These are phyloP conservation scores for Pythium apleroticum DNA, from an alignment of 352 stramenopile genomes.

Conservation along the genomic window DNA sequence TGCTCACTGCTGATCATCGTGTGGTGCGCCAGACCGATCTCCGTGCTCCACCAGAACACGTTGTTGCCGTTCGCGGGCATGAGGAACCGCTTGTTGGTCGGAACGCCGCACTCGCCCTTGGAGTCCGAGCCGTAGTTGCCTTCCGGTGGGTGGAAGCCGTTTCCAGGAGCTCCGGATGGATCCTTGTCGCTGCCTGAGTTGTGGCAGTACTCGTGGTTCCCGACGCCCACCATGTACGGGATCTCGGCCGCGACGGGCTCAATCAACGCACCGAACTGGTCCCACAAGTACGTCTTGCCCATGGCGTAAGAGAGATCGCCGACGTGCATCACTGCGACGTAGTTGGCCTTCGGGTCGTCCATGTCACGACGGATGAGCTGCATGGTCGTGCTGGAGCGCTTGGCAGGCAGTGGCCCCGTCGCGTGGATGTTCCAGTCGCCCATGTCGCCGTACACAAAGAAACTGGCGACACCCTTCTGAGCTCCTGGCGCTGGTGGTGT, in stretches of 20 bases:
- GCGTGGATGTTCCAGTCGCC: conserved; percentile 40
- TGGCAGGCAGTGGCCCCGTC: conserved; percentile 2
- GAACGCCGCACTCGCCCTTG: conserved; percentile 72
- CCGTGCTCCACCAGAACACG: conserved; percentile 32
- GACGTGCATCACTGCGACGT: conserved; percentile 63
- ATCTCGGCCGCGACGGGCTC: conserved; percentile 53
- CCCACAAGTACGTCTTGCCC: conserved; percentile 59
- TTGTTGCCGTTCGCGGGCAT: conserved; percentile 37
- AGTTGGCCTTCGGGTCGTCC: conserved; percentile 25
- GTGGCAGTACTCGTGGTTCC: conserved; percentile 33
- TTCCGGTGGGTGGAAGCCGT: conserved; percentile 23
- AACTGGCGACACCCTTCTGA: conserved; percentile 33
- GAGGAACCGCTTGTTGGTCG: conserved; percentile 48
- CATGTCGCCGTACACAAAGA: conserved; percentile 75
- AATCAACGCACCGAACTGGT: conserved; percentile 67
- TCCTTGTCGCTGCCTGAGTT: conserved; percentile 21
- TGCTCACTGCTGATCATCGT: conserved; percentile 32
- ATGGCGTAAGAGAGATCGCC: conserved; percentile 72
- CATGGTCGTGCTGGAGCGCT: conserved; percentile 33
- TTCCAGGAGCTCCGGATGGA: conserved; percentile 17
- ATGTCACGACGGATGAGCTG: conserved; percentile 34
- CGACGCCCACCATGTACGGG: conserved; percentile 61
- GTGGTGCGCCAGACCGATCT: conserved; percentile 28
- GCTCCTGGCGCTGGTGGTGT: conserved; percentile 24
- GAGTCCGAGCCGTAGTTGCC: conserved; percentile 26